Conservation (phyloP, 306 rosid species). For the Sesbania bispinosa region DNA sequence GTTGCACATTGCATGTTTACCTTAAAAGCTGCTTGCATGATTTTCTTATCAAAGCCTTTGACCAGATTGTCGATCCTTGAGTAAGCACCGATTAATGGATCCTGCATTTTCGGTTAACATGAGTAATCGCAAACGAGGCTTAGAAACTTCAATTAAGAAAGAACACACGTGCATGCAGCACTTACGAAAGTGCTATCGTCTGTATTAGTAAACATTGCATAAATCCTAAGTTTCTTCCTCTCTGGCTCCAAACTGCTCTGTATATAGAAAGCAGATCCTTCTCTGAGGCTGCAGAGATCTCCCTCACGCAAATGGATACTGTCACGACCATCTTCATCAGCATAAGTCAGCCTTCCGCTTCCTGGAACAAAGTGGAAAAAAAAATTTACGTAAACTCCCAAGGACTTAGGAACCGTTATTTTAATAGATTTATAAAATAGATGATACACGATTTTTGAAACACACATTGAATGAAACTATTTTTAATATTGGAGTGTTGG, state of each 20-base stretch:
- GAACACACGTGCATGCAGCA: neutral
- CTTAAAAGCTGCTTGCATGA: constrained; percentile 68
- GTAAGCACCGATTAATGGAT: constrained; percentile 67
- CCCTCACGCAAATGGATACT: constrained; percentile 51
- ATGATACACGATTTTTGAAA: too few species aligned
- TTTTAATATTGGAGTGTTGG: too few species aligned
- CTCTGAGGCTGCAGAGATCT: constrained; percentile 51
- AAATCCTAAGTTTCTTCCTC: constrained; percentile 59
- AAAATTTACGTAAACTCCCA: too few species aligned
- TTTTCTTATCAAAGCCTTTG: constrained; percentile 59
- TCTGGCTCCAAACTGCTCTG: constrained; percentile 58
- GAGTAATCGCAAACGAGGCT: constrained; percentile 14
- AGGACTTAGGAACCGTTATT: too few species aligned
- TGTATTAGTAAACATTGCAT: constrained; percentile 62
- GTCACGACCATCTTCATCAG: constrained; percentile 30
- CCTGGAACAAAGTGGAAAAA: too few species aligned
- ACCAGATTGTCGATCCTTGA: constrained; percentile 59
- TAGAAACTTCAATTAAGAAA: neutral
- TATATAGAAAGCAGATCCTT: constrained; percentile 69
- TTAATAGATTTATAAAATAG: too few species aligned
- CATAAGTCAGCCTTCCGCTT: constrained; percentile 64
- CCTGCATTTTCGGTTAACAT: constrained; percentile 39
- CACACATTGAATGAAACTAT: too few species aligned
- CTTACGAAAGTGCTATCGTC: constrained; percentile 52
- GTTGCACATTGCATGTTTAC: constrained; percentile 22